A percentile compares a stretch with the other conserved stretches of the same genome.
phyloP scores from a whole-genome alignment of 352 stramenopile genomes.

The Phytophthora brassicae region DNA sequence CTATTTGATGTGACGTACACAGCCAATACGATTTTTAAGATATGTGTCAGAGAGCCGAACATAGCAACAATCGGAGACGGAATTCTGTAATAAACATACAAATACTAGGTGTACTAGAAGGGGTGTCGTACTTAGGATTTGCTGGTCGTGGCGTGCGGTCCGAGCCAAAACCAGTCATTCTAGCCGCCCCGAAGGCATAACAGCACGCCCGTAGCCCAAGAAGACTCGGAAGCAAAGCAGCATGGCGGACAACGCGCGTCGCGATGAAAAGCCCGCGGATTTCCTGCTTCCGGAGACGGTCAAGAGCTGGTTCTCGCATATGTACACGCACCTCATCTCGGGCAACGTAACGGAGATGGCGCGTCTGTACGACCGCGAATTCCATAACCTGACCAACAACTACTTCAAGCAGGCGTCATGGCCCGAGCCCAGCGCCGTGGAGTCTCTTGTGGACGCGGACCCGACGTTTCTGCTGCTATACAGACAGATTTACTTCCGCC shows the following conservation, averaged over 20 bases:
- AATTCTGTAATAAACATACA: not conserved
- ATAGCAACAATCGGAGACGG: not conserved
- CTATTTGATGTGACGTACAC: not conserved
- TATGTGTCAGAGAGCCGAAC: not conserved
- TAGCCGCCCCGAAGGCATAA: conserved; percentile 8
- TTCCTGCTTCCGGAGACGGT: conserved; percentile 87
- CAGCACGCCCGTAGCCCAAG: not conserved
- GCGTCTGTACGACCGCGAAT: conserved; percentile 88
- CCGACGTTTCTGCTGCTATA: conserved; percentile 95
- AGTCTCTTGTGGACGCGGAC: conserved; percentile 86
- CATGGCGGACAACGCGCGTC: conserved; percentile 65
- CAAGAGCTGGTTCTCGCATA: conserved; percentile 88
- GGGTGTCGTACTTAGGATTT: conserved; percentile 34
- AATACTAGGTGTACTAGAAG: conserved; percentile 2
- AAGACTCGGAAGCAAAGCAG: conserved; percentile 19
- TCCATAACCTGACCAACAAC: conserved; percentile 87
- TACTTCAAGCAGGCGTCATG: conserved; percentile 96
- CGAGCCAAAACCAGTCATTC: conserved; percentile 63
- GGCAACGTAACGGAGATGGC: conserved; percentile 84
- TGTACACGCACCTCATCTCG: conserved; percentile 84
- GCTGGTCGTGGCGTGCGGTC: conserved; percentile 10
- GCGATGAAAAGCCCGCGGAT: conserved; percentile 85
- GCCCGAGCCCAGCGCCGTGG: conserved; percentile 88
- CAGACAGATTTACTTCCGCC: conserved; percentile 96
- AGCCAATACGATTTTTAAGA: conserved; percentile 17